Evolutionary conservation across 148 eudicot genomes (phyloP).

Genomic region (Rhododendron ovatum): DNA sequence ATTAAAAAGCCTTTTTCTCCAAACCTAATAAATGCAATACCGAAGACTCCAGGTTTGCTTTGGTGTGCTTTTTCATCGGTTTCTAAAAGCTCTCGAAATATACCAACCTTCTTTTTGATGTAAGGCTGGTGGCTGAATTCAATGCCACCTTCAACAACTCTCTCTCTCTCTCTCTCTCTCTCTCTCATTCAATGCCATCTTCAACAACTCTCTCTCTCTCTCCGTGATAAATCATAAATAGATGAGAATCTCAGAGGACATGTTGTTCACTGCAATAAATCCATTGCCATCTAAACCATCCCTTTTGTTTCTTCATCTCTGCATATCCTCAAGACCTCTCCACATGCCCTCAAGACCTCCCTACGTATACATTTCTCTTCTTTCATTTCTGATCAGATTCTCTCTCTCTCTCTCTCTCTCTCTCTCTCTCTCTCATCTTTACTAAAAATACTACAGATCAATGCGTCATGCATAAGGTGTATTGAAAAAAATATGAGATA

Average conservation of each 20-base stretch:
- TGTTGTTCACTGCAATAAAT: background rate
- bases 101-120: background rate
- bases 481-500: background rate
- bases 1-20: background rate
- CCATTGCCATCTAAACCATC: background rate
- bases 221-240: background rate
- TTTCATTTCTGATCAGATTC: background rate
- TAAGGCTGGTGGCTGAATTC: background rate
- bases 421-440: background rate
- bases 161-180: background rate
- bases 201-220: background rate
- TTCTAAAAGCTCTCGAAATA: background rate
- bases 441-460: background rate
- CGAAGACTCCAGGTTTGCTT: background rate
- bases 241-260: background rate
- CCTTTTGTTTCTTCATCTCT: background rate
- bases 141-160: background rate
- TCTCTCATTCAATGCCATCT: background rate
- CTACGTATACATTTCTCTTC: background rate
- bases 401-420: conserved; percentile 5
- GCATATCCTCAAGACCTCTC: background rate
- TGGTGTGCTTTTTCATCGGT: background rate
- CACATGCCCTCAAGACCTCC: background rate
- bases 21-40: background rate
- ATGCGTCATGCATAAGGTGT: background rate